phyloP scores from a whole-genome alignment of 257 asterid genomes.

The Forsythia suspensa region DNA sequence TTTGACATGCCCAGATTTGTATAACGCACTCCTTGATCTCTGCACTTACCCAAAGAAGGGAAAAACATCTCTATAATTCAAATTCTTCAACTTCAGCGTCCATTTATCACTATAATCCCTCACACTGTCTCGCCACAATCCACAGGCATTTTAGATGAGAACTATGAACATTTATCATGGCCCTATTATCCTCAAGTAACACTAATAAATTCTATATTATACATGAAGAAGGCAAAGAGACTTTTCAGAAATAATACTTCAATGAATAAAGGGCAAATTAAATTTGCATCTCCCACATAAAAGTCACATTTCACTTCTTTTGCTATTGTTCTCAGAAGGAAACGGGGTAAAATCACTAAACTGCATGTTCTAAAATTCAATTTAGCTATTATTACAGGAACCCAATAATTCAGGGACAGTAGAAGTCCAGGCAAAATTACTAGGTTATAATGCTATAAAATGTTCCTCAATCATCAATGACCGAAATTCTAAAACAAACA shows the following conservation, averaged over 20 bases:
- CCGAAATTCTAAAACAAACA: not conserved
- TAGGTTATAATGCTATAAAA: not conserved
- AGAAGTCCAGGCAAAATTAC: not conserved
- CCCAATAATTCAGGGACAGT: not conserved
- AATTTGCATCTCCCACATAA: not conserved
- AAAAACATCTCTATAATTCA: not conserved
- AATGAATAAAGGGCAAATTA: not conserved
- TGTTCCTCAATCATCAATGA: not conserved
- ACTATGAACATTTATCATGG: not conserved
- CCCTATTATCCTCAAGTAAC: not conserved
- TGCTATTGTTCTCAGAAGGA: not conserved
- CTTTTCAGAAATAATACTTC: not conserved
- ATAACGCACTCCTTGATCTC: not conserved
- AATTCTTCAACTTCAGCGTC: not conserved
- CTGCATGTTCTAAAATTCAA: not conserved
- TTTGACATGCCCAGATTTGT: not conserved
- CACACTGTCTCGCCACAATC: not conserved
- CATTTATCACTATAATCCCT: conserved; percentile 9
- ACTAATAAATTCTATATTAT: not conserved
- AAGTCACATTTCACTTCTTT: not conserved
- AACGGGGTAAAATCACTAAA: conserved; percentile 7
- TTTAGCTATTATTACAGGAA: not conserved
- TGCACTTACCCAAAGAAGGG: not conserved
- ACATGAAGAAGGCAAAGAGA: not conserved
- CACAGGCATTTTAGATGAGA: not conserved